phyloP scores from a whole-genome alignment of 495 filamentous ascomycete species.

The Aspergillus campestris region DNA sequence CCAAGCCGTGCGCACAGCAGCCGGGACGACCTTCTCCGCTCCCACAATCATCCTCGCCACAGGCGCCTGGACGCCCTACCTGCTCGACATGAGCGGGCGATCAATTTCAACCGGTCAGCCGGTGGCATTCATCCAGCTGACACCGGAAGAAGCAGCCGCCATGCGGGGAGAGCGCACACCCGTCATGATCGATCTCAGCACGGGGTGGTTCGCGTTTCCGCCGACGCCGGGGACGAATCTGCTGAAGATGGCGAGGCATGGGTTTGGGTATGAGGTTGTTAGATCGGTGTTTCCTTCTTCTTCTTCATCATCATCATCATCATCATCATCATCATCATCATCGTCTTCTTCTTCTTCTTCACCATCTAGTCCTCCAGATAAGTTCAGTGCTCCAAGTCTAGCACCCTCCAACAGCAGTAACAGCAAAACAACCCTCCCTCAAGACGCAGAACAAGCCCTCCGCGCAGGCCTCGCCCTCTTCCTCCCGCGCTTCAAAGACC shows the following conservation, averaged over 20 bases:
- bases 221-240: constrained; percentile 42
- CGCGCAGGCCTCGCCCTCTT: constrained; percentile 49
- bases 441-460: constrained; percentile 49
- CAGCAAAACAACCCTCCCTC: constrained; percentile 32
- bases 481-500: constrained; percentile 47
- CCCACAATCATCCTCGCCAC: constrained; percentile 64
- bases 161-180: constrained; percentile 46
- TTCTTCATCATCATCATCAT: too few relatives aligned
- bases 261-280: constrained; percentile 55
- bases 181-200: constrained; percentile 61
- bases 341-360: too few relatives aligned
- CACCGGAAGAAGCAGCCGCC: constrained; percentile 47
- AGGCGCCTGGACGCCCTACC: constrained; percentile 65
- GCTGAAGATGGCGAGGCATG: constrained; percentile 69
- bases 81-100: constrained; percentile 36
- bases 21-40: constrained; percentile 45
- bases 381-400: too few relatives aligned
- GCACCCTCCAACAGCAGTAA: constrained; percentile 1
- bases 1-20: constrained; percentile 43
- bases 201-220: constrained; percentile 67
- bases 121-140: constrained; percentile 59
- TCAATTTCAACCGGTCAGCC: constrained; percentile 49
- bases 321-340: too few relatives aligned
- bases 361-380: too few relatives aligned
- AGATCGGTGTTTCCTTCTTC: constrained; percentile 13